Base-by-base conservation (phyloP, 129 eudicot genomes). In the Flaveria bidentis region DNA sequence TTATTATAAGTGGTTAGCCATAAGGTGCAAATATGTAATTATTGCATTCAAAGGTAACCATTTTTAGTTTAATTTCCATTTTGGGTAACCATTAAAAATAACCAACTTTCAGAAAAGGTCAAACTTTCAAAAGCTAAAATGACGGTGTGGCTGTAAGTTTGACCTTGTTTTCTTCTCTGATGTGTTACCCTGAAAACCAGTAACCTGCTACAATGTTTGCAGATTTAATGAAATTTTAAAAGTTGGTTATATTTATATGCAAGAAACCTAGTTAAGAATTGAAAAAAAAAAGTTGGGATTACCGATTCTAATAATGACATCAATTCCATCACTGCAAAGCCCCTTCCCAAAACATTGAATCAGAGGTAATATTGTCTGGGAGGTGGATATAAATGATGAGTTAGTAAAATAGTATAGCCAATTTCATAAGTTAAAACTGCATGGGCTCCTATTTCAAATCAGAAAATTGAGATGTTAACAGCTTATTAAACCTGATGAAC, bases 221-320 rank as follows among this genome's bases (percentile, higher is more conserved):
- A 45, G 13, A 18, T 68, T 44, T 46, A 20, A 68, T 69, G 33
- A 22, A 47, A 23, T 6, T 47, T 68, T 23, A 4, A 23, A 23
- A 30, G 41, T 49, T 70, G 61, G 61, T 70, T 70, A 70, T 25
- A 30, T 57, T 72, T 17, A 66, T 39, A 66, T 66, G 71, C 71
- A 66, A 33, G n/a, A 62, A 26, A 64, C 71, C 50, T n/a, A 39
- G 50, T 39, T 66, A 75, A 36, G 6, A 56, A 16, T 17, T 69
- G 44, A 62, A 28, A 28, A 62, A 62, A 9, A 25, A 15, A 28
- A 12, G 4, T 28, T 12, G 18, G 63, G 39, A 12, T 22, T 91
- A 91, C 99, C 99, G 60, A 94, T 91, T 89, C 99, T 91, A 82
- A 91, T 84, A 71, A 94, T 77, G 61, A 84, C 93, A 70, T 94